Conservation (phyloP, 345 rosid species). For the Gossypium bickii region DNA sequence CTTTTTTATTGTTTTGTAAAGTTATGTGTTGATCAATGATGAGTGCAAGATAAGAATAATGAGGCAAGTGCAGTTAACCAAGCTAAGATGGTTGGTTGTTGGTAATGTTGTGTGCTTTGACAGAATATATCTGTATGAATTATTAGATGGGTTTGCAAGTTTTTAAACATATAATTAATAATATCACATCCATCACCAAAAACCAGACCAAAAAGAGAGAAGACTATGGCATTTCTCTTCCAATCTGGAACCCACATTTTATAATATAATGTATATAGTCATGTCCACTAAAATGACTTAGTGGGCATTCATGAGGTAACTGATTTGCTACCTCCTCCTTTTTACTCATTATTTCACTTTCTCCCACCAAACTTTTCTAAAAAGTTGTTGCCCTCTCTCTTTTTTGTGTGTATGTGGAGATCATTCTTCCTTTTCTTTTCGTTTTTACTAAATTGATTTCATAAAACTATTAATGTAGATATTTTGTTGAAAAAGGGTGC, state of each 20-base stretch:
- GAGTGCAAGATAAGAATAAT: background rate
- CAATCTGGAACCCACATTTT: conserved; percentile 26
- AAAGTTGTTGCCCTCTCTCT: background rate
- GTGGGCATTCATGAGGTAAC: conserved; percentile 25
- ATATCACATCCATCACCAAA: background rate
- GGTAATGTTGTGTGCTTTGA: background rate
- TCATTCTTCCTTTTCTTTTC: background rate
- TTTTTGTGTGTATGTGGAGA: background rate
- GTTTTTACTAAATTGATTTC: too few species aligned
- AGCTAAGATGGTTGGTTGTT: background rate
- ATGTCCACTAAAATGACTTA: conserved; percentile 13
- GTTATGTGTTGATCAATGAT: background rate
- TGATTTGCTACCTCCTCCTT: conserved; percentile 20
- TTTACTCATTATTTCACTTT: background rate
- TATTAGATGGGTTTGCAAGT: background rate
- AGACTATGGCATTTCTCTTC: background rate
- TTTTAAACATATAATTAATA: background rate
- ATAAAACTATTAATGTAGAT: background rate
- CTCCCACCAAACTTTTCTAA: background rate
- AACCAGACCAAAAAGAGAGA: background rate
- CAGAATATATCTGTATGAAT: background rate
- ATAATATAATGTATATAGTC: background rate
- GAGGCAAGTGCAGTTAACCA: background rate
- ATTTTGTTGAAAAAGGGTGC: background rate
- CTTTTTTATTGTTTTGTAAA: background rate